Percentiles rank a stretch among this genome's conserved stretches.
These are phyloP conservation scores for Skeletonema potamos DNA, from an alignment of 108 stramenopile genomes.

Conservation along the genomic window DNA sequence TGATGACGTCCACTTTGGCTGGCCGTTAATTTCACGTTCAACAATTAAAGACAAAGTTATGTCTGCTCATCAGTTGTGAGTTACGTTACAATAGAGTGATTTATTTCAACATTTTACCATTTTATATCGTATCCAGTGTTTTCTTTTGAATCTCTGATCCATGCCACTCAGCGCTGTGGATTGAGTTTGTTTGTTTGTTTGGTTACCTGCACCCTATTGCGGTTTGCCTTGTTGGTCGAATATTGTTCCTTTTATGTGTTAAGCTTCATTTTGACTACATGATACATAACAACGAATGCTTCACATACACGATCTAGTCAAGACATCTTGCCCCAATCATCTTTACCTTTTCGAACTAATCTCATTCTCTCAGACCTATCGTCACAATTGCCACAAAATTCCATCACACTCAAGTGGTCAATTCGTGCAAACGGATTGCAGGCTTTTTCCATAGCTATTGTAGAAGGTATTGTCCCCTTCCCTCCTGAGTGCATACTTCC, in stretches of 20 bases:
- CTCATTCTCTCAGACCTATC: conserved; percentile 34
- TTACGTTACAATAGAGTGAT: too few species aligned
- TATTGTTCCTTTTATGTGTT: background rate
- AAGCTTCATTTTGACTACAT: background rate
- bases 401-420: conserved; percentile 19
- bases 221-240: too few species aligned
- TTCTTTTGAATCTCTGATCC: too few species aligned
- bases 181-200: too few species aligned
- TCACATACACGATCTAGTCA: background rate
- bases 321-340: conserved; percentile 41
- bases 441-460: conserved; percentile 58
- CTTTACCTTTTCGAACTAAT: conserved; percentile 42
- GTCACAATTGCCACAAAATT: conserved; percentile 22
- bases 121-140: too few species aligned
- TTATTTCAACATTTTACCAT: too few species aligned
- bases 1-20: too few species aligned
- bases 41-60: too few species aligned
- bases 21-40: too few species aligned
- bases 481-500: conserved; percentile 21
- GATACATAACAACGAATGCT: background rate
- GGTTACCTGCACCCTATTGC: too few species aligned
- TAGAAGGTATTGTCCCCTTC: conserved; percentile 48
- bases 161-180: too few species aligned
- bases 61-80: too few species aligned
- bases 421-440: conserved; percentile 72